Base-by-base conservation (phyloP, 208 protist species). In the Crithidia bombi region DNA sequence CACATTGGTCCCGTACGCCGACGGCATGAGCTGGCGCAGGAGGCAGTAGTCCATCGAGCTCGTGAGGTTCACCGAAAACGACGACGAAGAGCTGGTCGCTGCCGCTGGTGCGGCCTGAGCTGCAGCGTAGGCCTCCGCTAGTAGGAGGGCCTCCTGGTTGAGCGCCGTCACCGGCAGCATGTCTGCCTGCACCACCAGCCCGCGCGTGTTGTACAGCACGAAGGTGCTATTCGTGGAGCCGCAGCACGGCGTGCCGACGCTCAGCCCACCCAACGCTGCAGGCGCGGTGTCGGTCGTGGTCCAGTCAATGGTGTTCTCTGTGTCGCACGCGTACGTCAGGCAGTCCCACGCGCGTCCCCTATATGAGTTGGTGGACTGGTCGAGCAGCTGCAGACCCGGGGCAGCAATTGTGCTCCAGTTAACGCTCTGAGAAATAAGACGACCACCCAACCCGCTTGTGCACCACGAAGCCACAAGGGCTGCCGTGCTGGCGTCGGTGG, bases 211-310 rank as follows among this genome's bases (percentile, higher is more conserved):
- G 62, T 70, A 73, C 1, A 89, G 63, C 11, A 89, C 52, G 43
- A 89, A 81, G 17, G 79, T 86, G 70, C 56, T 69, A 56, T 89
- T 83, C 21, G 47, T 70, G 5, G 71, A 67, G 35, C 66, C 59
- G 28, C 79, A 77, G 51, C 83, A 89, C 19, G 80, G 77, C 2
- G 51, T 52, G 15, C 69, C 50, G 14, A 75, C 67, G 39, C 73
- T 62, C 19, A 89, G 65, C 15, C 83, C 83, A 32, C 78, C 83
- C 15, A 67, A 9, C 11, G 62, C 69, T 0, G 58, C 49, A 1
- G 58, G 54, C 12, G 36, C 44, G 15, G 43, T 39, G 30, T 0
- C 9, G 5, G 46, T 7, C 10, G 39, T 14, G 1, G 28, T 14
- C 1, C 9, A 49, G 14, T 9, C 33, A 17, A 81, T 51, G 5